These are phyloP conservation scores for Yarrowia phangngaensis DNA, from an alignment of 805 yeast genomes.

Conservation along the genomic window DNA sequence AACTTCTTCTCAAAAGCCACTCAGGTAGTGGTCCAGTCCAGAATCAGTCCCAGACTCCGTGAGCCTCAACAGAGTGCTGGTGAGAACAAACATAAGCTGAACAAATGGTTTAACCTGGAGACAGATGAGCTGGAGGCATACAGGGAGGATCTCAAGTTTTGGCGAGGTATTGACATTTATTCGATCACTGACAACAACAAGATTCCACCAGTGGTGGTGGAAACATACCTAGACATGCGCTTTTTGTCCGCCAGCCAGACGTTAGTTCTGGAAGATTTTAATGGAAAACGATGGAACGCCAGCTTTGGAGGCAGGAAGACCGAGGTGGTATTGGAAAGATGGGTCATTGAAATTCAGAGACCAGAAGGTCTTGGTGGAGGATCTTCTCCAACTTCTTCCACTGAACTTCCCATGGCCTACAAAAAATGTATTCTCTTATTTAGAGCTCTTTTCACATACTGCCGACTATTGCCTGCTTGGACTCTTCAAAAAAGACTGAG, in stretches of 20 bases:
- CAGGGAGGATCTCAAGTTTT: slow-evolving; percentile 57
- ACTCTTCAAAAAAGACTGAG: slow-evolving; percentile 49
- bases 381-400: slow-evolving; percentile 28
- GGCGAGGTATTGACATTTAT: slow-evolving; percentile 48
- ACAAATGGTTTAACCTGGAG: slow-evolving; percentile 43
- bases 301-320: slow-evolving; percentile 60
- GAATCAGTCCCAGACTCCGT: slow-evolving; percentile 33
- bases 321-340: slow-evolving; percentile 90
- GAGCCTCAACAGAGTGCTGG: slow-evolving; percentile 29
- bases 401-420: slow-evolving; percentile 63
- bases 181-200: too few relatives aligned
- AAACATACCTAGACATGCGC: slow-evolving; percentile 70
- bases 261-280: slow-evolving; percentile 55
- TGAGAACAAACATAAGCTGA: slow-evolving; percentile 32
- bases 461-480: slow-evolving; percentile 68
- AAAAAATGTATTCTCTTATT: slow-evolving; percentile 71
- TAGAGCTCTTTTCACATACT: slow-evolving; percentile 64
- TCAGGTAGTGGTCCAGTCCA: slow-evolving; percentile 39
- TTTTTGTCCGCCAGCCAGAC: slow-evolving; percentile 54
- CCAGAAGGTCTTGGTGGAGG: not conserved
- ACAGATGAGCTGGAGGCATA: slow-evolving; percentile 41
- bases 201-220: slow-evolving; percentile 83
- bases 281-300: slow-evolving; percentile 48
- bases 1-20: slow-evolving; percentile 44
- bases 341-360: slow-evolving; percentile 62